A percentile compares a stretch with the other conserved stretches of the same genome.
These are phyloP conservation scores for Entomortierella lignicola DNA, from an alignment of 192 early-diverging fungal genomes.

Conservation along the genomic window DNA sequence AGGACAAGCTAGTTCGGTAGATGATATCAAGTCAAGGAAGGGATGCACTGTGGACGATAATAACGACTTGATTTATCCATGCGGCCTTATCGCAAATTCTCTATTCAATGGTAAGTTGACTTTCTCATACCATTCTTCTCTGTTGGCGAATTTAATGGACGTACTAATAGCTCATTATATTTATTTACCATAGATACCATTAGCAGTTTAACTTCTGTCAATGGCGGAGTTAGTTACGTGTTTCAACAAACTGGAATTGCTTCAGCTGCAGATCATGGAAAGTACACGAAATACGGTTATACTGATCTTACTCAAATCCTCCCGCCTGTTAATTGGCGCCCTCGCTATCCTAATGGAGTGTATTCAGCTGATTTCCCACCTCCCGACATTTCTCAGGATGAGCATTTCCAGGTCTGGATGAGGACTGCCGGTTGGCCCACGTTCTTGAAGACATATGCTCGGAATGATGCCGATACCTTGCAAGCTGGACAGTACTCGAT, in stretches of 20 bases:
- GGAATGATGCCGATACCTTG: constrained; percentile 71
- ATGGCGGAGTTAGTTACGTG: constrained; percentile 40
- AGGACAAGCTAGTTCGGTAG: constrained; percentile 63
- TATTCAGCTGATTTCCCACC: constrained; percentile 67
- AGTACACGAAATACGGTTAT: constrained; percentile 68
- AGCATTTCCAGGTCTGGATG: constrained; percentile 97
- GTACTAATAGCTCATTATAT: background rate
- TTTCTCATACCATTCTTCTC: background rate
- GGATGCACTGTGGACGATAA: constrained; percentile 71
- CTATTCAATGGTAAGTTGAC: constrained; percentile 81
- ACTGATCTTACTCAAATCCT: constrained; percentile 63
- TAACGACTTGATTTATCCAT: constrained; percentile 87
- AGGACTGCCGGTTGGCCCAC: constrained; percentile 91
- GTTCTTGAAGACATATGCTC: constrained; percentile 93
- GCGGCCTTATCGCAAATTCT: constrained; percentile 98
- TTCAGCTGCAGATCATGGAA: constrained; percentile 83
- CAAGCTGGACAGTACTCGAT: constrained; percentile 76
- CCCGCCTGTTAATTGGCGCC: constrained; percentile 88
- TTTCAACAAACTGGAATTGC: constrained; percentile 81
- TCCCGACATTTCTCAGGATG: constrained; percentile 73
- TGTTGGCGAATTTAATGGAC: background rate
- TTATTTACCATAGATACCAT: constrained; percentile 37
- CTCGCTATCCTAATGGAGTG: constrained; percentile 66
- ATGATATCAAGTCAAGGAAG: constrained; percentile 51
- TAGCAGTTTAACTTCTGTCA: constrained; percentile 5